Evolutionary conservation across 2,329 filamentous ascomycete genomes (phyloP).

Genomic region (Sporothrix euskadiensis): DNA sequence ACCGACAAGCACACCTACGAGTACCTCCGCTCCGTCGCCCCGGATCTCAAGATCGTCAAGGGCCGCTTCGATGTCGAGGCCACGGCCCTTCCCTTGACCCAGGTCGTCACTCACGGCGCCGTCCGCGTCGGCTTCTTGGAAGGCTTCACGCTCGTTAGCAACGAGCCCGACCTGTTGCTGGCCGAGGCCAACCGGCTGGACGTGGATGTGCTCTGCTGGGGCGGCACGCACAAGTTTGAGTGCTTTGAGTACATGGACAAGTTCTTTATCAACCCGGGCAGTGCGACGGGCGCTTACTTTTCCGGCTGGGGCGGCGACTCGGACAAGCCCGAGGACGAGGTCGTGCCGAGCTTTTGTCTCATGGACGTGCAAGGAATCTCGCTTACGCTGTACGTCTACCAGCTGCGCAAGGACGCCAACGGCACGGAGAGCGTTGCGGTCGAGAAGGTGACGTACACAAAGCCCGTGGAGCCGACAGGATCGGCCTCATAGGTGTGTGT

Average conservation of each 20-base stretch:
- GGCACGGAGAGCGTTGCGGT: constrained; percentile 78
- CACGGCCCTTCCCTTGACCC: constrained; percentile 63
- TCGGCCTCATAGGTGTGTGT: constrained; percentile 47
- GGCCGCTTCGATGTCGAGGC: constrained; percentile 68
- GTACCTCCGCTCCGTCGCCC: constrained; percentile 72
- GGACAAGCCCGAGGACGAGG: constrained; percentile 75
- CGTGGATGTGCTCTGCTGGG: constrained; percentile 69
- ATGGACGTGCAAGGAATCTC: constrained; percentile 99
- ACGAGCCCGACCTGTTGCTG: constrained; percentile 65
- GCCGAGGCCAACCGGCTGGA: constrained; percentile 69
- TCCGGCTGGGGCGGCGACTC: constrained; percentile 61
- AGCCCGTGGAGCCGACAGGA: constrained; percentile 63
- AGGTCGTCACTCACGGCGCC: constrained; percentile 65
- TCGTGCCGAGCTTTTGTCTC: constrained; percentile 87
- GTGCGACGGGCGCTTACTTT: constrained; percentile 63
- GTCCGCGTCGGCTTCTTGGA: constrained; percentile 68
- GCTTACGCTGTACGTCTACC: constrained; percentile 92
- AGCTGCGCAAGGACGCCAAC: constrained; percentile 73
- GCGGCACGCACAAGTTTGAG: constrained; percentile 68
- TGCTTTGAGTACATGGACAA: constrained; percentile 74
- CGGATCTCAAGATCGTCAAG: constrained; percentile 70
- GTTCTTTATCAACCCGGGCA: constrained; percentile 71
- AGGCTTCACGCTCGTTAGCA: constrained; percentile 67
- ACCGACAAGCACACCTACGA: constrained; percentile 80
- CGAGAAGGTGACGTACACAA: constrained; percentile 84